Percentiles rank a stretch among this genome's conserved stretches.
These are phyloP conservation scores for Fusarium temperatum DNA, from an alignment of 2,329 filamentous ascomycete species.

Conservation along the genomic window DNA sequence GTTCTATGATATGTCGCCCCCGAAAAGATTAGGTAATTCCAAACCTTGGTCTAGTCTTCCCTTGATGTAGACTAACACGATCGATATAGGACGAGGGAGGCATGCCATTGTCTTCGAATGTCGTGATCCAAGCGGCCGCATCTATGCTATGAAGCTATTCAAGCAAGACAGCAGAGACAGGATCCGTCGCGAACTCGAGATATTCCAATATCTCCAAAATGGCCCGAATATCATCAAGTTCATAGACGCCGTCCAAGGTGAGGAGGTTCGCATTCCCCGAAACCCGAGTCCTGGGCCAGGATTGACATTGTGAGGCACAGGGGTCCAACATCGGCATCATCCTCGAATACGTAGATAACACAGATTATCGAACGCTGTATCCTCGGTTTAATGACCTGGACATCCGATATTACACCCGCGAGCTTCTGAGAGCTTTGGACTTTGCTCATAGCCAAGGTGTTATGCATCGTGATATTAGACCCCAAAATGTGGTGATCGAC, in stretches of 20 bases:
- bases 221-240: neutral
- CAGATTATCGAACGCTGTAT: neutral
- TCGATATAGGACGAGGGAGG: constrained; percentile 4
- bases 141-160: constrained; percentile 19
- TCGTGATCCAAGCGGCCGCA: neutral
- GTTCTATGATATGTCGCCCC: constrained; percentile 11
- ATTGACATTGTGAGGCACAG: neutral
- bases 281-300: fast-evolving
- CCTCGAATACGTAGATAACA: constrained; percentile 10
- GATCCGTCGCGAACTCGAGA: constrained; percentile 1
- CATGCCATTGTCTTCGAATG: constrained; percentile 17
- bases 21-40: neutral
- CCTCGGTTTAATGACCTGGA: neutral
- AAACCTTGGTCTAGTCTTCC: fast-evolving
- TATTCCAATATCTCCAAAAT: neutral
- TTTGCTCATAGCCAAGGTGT: constrained; percentile 3
- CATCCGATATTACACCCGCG: constrained; percentile 1
- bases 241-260: constrained; percentile 7
- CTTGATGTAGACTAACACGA: neutral
- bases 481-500: constrained; percentile 17
- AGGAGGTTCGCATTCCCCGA: neutral
- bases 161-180: neutral
- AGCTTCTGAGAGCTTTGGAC: constrained; percentile 7
- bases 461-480: constrained; percentile 15
- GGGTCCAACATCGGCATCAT: constrained; percentile 7